Conservation (phyloP, 2,329 filamentous ascomycete genomes). For the Trematosphaeria pertusa region DNA sequence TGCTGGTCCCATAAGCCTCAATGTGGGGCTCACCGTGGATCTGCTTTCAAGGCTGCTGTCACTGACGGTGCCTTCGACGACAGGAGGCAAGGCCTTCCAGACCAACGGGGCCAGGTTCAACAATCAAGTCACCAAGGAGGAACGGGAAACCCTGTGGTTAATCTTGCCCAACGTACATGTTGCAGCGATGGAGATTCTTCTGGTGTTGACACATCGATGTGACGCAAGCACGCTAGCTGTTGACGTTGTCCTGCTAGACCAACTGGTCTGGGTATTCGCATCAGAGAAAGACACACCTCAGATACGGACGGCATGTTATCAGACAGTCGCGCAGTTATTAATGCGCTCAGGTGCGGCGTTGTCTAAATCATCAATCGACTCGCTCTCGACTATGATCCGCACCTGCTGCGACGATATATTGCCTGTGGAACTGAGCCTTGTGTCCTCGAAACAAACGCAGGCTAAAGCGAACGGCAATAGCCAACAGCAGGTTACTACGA, state of each 20-base stretch:
- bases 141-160: slow-evolving; percentile 79
- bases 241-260: slow-evolving; percentile 71
- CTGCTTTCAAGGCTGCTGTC: slow-evolving; percentile 73
- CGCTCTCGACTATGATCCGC: slow-evolving; percentile 68
- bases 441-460: slow-evolving; percentile 51
- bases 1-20: slow-evolving; percentile 69
- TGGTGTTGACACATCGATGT: slow-evolving; percentile 65
- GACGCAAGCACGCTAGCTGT: slow-evolving; percentile 65
- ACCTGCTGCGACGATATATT: slow-evolving; percentile 79
- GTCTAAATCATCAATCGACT: slow-evolving; percentile 68
- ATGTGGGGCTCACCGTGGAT: slow-evolving; percentile 72
- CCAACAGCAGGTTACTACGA: slow-evolving; percentile 54
- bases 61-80: slow-evolving; percentile 60
- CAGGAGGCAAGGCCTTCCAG: slow-evolving; percentile 51
- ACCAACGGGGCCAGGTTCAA: slow-evolving; percentile 67
- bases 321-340: slow-evolving; percentile 65
- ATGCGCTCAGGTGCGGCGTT: slow-evolving; percentile 69
- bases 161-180: slow-evolving; percentile 77
- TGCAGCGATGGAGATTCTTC: slow-evolving; percentile 70
- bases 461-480: slow-evolving; percentile 49
- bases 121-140: slow-evolving; percentile 76
- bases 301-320: slow-evolving; percentile 69
- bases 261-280: slow-evolving; percentile 73
- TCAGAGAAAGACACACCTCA: slow-evolving; percentile 57
- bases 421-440: slow-evolving; percentile 47